Percentiles rank a stretch among this genome's conserved stretches.
Evolutionary conservation across 306 rosid species (phyloP).

Genomic region (Abrus precatorius): DNA sequence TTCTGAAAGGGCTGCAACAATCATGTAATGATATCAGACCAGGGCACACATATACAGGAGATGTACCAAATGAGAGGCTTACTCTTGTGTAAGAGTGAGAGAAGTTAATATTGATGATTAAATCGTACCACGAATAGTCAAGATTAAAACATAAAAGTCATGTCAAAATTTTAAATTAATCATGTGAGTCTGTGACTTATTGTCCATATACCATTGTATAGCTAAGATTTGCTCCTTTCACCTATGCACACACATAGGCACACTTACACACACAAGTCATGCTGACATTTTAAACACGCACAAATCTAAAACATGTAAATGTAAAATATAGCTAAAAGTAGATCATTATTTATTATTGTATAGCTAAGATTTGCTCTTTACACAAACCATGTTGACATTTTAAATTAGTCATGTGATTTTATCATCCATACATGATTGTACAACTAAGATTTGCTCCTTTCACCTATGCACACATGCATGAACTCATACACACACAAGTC

Average conservation of each 20-base stretch:
- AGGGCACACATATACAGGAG: not conserved
- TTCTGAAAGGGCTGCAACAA: conserved; percentile 67
- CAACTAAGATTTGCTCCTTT: not conserved
- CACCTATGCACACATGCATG: too few species aligned
- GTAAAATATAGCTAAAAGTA: conserved; percentile 27
- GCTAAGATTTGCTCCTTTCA: not conserved
- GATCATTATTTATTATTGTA: not conserved
- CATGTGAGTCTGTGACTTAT: not conserved
- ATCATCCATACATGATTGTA: not conserved
- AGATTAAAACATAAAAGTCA: not conserved
- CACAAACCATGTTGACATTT: too few species aligned
- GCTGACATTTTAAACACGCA: too few species aligned
- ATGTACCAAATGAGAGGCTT: not conserved
- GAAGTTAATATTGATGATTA: not conserved
- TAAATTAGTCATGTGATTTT: not conserved
- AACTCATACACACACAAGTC: too few species aligned
- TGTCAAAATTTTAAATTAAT: too few species aligned
- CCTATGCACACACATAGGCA: too few species aligned
- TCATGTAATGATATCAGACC: conserved; percentile 31
- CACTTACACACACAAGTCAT: too few species aligned
- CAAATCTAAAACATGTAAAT: conserved; percentile 3
- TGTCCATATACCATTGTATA: not conserved
- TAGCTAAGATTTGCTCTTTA: too few species aligned
- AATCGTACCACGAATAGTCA: not conserved
- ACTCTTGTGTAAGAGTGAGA: not conserved